phyloP scores from a whole-genome alignment of 1,284 basidiomycete species.

The Baeospora myosura region DNA sequence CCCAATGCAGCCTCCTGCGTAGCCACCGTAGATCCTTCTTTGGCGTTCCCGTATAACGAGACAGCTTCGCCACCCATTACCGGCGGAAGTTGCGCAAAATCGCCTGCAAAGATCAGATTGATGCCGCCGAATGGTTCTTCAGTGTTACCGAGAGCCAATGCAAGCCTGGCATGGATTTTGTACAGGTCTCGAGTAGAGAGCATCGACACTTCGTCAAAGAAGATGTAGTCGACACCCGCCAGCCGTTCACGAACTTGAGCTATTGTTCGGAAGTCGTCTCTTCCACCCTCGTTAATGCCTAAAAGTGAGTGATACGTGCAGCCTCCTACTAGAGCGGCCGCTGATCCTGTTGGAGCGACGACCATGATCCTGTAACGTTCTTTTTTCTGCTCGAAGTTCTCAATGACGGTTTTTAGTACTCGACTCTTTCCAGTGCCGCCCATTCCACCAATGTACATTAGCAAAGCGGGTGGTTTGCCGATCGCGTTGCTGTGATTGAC shows the following conservation, averaged over 20 bases:
- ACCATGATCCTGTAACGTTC: constrained; percentile 21
- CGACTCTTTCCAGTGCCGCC: constrained; percentile 31
- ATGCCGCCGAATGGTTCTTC: constrained; percentile 16
- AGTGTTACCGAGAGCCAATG: constrained; percentile 5
- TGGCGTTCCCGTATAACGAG: constrained; percentile 16
- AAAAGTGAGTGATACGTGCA: constrained; percentile 25
- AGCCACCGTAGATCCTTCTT: constrained; percentile 7
- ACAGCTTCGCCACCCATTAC: constrained; percentile 7
- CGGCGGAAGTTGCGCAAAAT: constrained; percentile 23
- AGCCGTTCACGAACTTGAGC: constrained; percentile 6
- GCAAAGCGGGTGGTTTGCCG: constrained; percentile 16
- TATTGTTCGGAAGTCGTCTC: background rate
- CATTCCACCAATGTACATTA: constrained; percentile 32
- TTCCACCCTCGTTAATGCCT: background rate
- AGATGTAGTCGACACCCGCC: constrained; percentile 19
- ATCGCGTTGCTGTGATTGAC: constrained; percentile 22
- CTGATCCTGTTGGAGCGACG: constrained; percentile 30
- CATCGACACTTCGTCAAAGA: constrained; percentile 25
- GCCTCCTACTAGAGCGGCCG: constrained; percentile 28
- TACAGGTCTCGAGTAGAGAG: constrained; percentile 17
- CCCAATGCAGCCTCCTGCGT: constrained; percentile 21
- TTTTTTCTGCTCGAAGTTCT: constrained; percentile 21
- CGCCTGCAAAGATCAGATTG: constrained; percentile 20
- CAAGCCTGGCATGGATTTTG: constrained; percentile 12
- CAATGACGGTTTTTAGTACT: constrained; percentile 21